Evolutionary conservation across 148 eudicot genomes (phyloP).

Genomic region (Nepenthes gracilis): DNA sequence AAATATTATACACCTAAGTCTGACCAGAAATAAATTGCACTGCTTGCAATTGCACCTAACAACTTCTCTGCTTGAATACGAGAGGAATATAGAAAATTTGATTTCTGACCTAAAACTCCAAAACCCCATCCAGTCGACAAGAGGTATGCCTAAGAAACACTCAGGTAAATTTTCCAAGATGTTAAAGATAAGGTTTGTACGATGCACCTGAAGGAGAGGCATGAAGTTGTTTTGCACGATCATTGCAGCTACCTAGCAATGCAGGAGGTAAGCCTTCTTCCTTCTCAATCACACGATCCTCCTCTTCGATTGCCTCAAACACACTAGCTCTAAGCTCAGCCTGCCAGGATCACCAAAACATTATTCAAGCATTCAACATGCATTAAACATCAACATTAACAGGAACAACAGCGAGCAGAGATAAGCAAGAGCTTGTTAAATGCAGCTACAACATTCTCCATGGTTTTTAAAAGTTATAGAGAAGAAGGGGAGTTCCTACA

Average conservation of each 20-base stretch:
- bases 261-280: constrained; percentile 94
- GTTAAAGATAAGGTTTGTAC: neutral
- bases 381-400: neutral
- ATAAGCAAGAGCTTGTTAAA: neutral
- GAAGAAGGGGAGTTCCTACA: too few relatives aligned
- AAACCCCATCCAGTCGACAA: too few relatives aligned
- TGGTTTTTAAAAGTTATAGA: too few relatives aligned
- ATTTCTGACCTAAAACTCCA: too few relatives aligned
- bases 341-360: constrained; percentile 16
- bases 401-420: neutral
- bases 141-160: too few relatives aligned
- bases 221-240: constrained; percentile 85
- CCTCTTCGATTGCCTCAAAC: constrained; percentile 97
- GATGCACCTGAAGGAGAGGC: constrained; percentile 85
- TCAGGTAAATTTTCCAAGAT: too few relatives aligned
- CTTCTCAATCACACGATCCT: constrained; percentile 65
- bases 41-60: too few relatives aligned
- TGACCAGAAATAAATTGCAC: too few relatives aligned
- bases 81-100: too few relatives aligned
- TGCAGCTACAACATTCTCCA: too few relatives aligned
- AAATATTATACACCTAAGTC: too few relatives aligned
- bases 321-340: constrained; percentile 97
- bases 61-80: too few relatives aligned
- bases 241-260: constrained; percentile 88
- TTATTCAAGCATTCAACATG: neutral